phyloP scores from a whole-genome alignment of 2,329 filamentous ascomycete species.

The Exserohilum rostratum region DNA sequence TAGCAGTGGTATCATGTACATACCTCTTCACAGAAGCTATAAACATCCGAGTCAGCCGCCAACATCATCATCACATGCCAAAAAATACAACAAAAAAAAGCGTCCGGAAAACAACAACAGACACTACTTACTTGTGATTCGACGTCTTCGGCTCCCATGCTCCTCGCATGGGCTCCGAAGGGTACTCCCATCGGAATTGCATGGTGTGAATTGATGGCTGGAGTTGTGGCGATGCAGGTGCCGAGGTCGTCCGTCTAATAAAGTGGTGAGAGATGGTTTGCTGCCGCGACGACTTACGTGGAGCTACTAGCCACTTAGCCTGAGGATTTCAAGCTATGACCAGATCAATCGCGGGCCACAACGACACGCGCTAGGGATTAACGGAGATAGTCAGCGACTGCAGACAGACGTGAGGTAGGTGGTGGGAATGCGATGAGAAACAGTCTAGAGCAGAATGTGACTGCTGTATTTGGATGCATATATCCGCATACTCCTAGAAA shows the following conservation, averaged over 20 bases:
- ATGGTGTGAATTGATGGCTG: conserved; percentile 13
- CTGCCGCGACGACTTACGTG: not conserved
- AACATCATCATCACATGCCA: conserved; percentile 4
- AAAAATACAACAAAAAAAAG: too few species aligned
- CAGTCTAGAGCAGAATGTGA: not conserved
- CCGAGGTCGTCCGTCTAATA: not conserved
- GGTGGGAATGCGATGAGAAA: not conserved
- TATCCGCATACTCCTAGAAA: not conserved
- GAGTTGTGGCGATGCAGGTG: not conserved
- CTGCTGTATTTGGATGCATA: too few species aligned
- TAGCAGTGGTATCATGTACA: not conserved
- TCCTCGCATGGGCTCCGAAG: conserved; percentile 22
- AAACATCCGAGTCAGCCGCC: conserved; percentile 17
- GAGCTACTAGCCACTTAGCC: not conserved
- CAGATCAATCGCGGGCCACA: not conserved
- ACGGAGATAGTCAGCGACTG: not conserved
- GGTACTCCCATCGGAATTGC: conserved; percentile 38
- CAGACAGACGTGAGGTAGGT: not conserved
- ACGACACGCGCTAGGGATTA: not conserved
- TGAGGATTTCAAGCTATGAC: conserved; percentile 5
- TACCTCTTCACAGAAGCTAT: conserved; percentile 48
- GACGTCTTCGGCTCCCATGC: conserved; percentile 38
- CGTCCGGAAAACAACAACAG: too few species aligned
- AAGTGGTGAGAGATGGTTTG: not conserved
- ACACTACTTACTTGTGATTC: conserved; percentile 46